Conservation (phyloP, 129 eudicot species). For the Arctium lappa region DNA sequence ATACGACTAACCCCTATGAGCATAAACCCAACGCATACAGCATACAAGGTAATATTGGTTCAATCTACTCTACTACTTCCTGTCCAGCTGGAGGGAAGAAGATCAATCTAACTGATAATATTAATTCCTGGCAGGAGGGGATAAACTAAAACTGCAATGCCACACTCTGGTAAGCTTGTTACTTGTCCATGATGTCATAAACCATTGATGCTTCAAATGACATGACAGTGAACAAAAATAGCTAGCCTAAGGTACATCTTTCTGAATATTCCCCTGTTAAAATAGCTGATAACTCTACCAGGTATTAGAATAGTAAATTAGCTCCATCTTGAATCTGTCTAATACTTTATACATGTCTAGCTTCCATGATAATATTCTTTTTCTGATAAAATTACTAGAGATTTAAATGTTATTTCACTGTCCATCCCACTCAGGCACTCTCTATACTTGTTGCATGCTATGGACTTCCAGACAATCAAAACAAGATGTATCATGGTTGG, state of each 20-base stretch:
- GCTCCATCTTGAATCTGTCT: not conserved
- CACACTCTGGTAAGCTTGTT: not conserved
- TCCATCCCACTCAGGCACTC: not conserved
- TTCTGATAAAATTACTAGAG: not conserved
- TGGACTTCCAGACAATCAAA: not conserved
- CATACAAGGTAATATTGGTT: not conserved
- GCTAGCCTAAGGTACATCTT: not conserved
- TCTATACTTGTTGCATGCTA: not conserved
- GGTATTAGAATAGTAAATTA: not conserved
- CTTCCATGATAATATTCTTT: not conserved
- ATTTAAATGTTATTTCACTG: not conserved
- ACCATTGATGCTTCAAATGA: not conserved
- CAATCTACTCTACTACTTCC: not conserved
- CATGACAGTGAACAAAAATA: not conserved
- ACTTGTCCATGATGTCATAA: not conserved
- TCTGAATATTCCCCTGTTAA: not conserved
- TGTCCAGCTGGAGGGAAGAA: not conserved
- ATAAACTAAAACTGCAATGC: too few species aligned
- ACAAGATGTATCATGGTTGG: not conserved
- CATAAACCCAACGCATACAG: not conserved
- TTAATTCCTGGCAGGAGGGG: not conserved
- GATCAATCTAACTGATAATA: not conserved
- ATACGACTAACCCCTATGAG: not conserved
- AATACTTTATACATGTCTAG: not conserved
- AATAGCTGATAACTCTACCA: not conserved